Evolutionary conservation across 2,329 filamentous ascomycete species (phyloP).

Genomic region (Lasiodiplodia theobromae): DNA sequence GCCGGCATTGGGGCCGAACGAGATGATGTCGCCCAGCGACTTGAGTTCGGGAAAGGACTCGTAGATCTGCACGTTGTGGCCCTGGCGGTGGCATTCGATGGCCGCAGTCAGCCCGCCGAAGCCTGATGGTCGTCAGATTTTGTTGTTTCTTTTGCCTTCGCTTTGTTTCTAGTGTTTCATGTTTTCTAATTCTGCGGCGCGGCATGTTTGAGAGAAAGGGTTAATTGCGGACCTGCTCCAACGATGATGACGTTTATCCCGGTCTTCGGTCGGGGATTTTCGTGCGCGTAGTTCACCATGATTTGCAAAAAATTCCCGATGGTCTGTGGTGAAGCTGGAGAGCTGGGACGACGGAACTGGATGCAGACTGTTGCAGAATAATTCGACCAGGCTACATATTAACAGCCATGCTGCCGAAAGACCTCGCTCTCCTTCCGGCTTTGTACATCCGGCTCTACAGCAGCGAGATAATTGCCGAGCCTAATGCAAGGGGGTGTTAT

Average conservation of each 20-base stretch:
- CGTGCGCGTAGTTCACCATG: constrained; percentile 31
- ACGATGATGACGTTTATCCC: constrained; percentile 63
- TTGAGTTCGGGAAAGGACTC: constrained; percentile 66
- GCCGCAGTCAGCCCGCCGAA: constrained; percentile 69
- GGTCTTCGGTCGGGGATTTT: constrained; percentile 43
- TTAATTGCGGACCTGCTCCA: constrained; percentile 48
- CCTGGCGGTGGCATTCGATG: constrained; percentile 68
- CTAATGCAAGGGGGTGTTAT: constrained; percentile 27
- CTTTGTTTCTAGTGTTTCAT: neutral
- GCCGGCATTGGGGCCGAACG: constrained; percentile 66
- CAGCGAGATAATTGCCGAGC: constrained; percentile 24
- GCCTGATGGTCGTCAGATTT: constrained; percentile 43
- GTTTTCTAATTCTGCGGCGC: neutral
- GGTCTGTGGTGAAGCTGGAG: neutral
- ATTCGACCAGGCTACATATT: neutral
- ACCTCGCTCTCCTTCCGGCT: constrained; percentile 30
- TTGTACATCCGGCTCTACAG: constrained; percentile 37
- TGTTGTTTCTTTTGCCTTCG: neutral
- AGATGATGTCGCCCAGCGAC: constrained; percentile 67
- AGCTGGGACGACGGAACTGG: neutral
- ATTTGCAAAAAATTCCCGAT: neutral
- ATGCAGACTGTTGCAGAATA: neutral
- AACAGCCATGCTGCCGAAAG: constrained; percentile 31
- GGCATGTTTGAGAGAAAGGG: neutral
- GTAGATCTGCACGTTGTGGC: constrained; percentile 65